phyloP scores from a whole-genome alignment of 371 early-diverging fungal genomes.

The Cokeromyces recurvatus region DNA sequence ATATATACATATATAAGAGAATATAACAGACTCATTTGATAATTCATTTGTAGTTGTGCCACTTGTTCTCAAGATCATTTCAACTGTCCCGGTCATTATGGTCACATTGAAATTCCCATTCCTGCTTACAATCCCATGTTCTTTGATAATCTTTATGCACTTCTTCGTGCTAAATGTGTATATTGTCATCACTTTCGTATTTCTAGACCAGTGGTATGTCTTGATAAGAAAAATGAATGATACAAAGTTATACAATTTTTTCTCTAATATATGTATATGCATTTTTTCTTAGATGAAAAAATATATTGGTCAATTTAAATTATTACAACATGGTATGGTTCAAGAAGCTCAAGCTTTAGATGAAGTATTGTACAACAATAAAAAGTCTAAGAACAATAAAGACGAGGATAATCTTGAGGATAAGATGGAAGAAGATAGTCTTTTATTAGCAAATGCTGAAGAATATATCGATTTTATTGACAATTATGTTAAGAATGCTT shows the following conservation, averaged over 20 bases:
- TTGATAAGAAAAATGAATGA: not conserved
- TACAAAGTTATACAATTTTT: not conserved
- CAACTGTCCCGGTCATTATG: constrained; percentile 98
- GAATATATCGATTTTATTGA: constrained; percentile 57
- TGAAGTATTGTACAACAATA: constrained; percentile 37
- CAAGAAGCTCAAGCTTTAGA: constrained; percentile 83
- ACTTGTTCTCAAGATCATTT: constrained; percentile 85
- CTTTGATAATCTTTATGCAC: constrained; percentile 80
- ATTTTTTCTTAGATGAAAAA: constrained; percentile 35
- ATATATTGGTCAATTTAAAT: constrained; percentile 59
- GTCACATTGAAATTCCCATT: constrained; percentile 97
- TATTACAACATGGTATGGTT: constrained; percentile 75
- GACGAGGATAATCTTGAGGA: constrained; percentile 45
- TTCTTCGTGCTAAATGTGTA: constrained; percentile 86
- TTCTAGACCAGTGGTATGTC: constrained; percentile 58
- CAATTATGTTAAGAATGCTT: constrained; percentile 25
- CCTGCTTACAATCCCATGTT: constrained; percentile 97
- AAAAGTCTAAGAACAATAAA: constrained; percentile 37
- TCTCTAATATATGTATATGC: not conserved
- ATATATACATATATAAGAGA: too few relatives aligned
- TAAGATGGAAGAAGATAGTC: constrained; percentile 47
- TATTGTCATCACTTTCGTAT: constrained; percentile 90
- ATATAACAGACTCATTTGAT: not conserved
- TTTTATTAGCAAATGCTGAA: constrained; percentile 39
- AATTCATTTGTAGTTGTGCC: constrained; percentile 59